phyloP scores from a whole-genome alignment of 805 yeast species.

The Candida argentea region DNA sequence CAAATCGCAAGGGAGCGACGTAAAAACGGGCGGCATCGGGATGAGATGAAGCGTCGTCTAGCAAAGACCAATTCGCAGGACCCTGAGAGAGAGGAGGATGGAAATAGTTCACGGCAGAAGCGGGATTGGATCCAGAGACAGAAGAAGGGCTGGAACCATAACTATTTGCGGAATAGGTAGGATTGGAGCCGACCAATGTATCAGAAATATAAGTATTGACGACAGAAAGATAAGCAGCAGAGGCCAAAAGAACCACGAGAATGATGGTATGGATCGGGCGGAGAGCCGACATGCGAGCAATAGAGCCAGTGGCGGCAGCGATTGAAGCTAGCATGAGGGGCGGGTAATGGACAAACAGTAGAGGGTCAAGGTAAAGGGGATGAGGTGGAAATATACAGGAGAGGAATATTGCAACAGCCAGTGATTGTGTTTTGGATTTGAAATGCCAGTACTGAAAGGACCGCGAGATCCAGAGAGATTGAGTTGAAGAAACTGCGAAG shows the following conservation, averaged over 20 bases:
- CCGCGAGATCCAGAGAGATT: no score
- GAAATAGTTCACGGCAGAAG: constrained; percentile 22
- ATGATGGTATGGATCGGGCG: constrained; percentile 84
- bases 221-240: constrained; percentile 68
- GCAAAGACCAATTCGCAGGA: constrained; percentile 37
- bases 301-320: constrained; percentile 22
- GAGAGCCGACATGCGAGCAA: constrained; percentile 57
- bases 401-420: no score
- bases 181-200: no score
- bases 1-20: constrained; percentile 50
- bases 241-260: constrained; percentile 60
- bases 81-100: constrained; percentile 26
- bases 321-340: constrained; percentile 23
- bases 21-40: constrained; percentile 37
- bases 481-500: no score
- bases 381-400: no score
- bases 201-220: constrained; percentile 56
- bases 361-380: no score
- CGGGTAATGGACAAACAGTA: no score
- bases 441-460: no score
- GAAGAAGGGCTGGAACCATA: no score
- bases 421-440: no score
- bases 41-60: constrained; percentile 31
- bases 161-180: no score
- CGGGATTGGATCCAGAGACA: no score